Base-by-base conservation (phyloP, 2,329 filamentous ascomycete species). In the Cercospora beticola region DNA sequence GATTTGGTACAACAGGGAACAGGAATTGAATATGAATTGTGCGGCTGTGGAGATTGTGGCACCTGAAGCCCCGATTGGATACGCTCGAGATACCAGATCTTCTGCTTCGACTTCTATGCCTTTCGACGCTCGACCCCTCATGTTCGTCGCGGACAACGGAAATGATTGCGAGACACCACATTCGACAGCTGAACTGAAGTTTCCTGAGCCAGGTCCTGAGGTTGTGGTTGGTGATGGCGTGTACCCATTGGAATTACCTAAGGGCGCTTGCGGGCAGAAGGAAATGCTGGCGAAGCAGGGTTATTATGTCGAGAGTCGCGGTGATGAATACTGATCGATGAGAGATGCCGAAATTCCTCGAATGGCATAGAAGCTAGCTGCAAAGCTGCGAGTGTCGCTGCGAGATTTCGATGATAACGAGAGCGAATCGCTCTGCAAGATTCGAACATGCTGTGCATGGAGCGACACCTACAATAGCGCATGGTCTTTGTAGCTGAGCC, bases 1-100 rank as follows among this genome's bases (percentile, higher is more conserved):
- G 83, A 80, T 80, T 1, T 84, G 83, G 83, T 74, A 83, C 57
- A 84, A 84, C 64, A 80, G 83, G 28, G 82, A 84, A 73, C 77
- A 82, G 64, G 82, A 83, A 68, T 78, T 81, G 68, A 82, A 80
- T 70, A 81, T 81, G 79, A 81, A 81, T 64, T 85, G 83, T 62
- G 81, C 82, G 1, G 77, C 79, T 10, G 81, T 85, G 28, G 79
- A 78, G 6, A 84, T 85, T 66, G 75, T 75, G 9, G 72, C 56
- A 36, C 68, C 67, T 63, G 31, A 40, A 12, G 31, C 31, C 2
- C 10, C 31, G 31, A 12, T 16, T 18, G 43, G 43, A 2, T 21
- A 49, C 8, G n/a, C 8, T 12, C 46, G 46, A 10, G 46, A 23
- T 5, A 52, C 6, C 7, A 43, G 61, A n/a, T 14, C 33, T 12